Conservation (phyloP, 148 eudicot species). For the Nyssa sinensis region DNA sequence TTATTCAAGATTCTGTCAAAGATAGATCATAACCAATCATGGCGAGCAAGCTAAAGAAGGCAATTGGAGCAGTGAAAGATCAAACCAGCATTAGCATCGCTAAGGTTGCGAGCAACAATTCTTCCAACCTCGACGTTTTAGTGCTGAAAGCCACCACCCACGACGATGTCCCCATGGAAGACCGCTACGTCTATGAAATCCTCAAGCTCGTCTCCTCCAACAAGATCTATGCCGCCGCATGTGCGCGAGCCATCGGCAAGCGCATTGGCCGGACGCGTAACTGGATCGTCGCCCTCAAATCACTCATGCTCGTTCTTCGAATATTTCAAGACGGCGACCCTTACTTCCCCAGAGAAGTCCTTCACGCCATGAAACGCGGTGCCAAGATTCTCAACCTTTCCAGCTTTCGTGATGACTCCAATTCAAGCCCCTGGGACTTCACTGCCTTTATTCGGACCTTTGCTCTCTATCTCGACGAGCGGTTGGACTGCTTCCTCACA, state of each 20-base stretch:
- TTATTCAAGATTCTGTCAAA: neutral
- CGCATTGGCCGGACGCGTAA: conserved; percentile 74
- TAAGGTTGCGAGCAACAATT: conserved; percentile 49
- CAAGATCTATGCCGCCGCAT: conserved; percentile 51
- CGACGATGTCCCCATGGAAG: conserved; percentile 56
- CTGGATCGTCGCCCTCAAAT: conserved; percentile 81
- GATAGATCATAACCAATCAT: conserved; percentile 20
- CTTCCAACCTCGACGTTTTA: conserved; percentile 59
- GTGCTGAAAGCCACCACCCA: conserved; percentile 85
- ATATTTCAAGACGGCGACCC: conserved; percentile 93
- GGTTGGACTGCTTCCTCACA: conserved; percentile 79
- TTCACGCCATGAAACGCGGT: conserved; percentile 80
- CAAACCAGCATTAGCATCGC: conserved; percentile 93
- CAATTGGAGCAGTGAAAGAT: conserved; percentile 79
- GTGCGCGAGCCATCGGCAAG: conserved; percentile 77
- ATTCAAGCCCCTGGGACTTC: conserved; percentile 80
- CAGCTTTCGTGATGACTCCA: conserved; percentile 55
- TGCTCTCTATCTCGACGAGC: conserved; percentile 77
- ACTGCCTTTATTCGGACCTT: conserved; percentile 75
- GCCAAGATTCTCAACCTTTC: conserved; percentile 76
- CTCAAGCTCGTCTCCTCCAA: conserved; percentile 53
- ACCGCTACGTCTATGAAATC: conserved; percentile 47
- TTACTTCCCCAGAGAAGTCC: conserved; percentile 83
- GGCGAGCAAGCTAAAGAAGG: conserved; percentile 75
- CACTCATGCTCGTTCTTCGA: conserved; percentile 65